These are phyloP conservation scores for Psidium friedrichsthalianum DNA, from an alignment of 345 rosid genomes.

Conservation along the genomic window DNA sequence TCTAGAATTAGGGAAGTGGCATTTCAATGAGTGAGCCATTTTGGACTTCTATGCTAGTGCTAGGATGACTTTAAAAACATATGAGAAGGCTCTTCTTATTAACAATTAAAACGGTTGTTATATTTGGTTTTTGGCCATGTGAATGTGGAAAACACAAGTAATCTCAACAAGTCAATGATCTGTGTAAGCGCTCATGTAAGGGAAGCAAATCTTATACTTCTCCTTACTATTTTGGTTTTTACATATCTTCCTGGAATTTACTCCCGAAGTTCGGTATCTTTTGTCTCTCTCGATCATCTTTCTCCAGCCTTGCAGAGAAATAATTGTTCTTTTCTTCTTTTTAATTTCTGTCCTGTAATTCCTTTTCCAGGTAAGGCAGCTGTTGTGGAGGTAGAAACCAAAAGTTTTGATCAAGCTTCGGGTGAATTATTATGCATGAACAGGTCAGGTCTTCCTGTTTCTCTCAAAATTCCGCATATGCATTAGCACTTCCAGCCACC, in stretches of 20 bases:
- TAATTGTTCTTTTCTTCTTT: background rate
- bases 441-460: conserved; percentile 29
- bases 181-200: background rate
- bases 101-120: background rate
- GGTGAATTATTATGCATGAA: conserved; percentile 72
- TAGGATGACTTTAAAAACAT: background rate
- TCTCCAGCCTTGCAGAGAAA: background rate
- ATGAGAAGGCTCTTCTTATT: background rate
- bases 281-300: background rate
- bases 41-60: background rate
- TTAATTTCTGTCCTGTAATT: background rate
- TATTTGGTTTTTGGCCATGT: background rate
- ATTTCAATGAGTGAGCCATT: background rate
- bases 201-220: background rate
- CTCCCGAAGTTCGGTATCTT: background rate
- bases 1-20: background rate
- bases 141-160: background rate
- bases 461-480: background rate
- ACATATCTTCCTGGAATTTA: background rate
- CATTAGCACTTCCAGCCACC: background rate
- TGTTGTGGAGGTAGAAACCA: conserved; percentile 65
- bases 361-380: conserved; percentile 75
- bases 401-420: conserved; percentile 54
- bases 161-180: background rate
- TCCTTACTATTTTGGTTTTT: background rate